Base-by-base conservation (phyloP, 345 rosid species). In the Ricinus communis region DNA sequence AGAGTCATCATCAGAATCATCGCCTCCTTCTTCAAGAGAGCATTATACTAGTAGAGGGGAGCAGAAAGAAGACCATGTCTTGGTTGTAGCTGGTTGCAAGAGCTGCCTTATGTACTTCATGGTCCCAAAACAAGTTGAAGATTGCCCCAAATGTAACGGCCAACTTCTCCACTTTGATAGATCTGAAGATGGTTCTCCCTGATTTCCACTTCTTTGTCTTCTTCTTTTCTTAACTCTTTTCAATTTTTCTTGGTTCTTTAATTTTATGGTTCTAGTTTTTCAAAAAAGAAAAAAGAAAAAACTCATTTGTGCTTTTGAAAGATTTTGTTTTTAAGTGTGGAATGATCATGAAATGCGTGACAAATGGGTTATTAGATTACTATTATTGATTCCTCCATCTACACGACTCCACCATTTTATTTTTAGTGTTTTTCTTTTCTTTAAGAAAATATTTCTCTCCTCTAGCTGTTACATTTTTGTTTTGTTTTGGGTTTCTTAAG, bases 81-180 rank as follows among this genome's bases (percentile, higher is more conserved):
- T 93, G 77, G 98, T 93, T 21, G 97, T 93, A 10, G 97, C 87
- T 14, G 98, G 98, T 69, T 93, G 98, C 90, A 91, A 91, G 79
- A 85, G 87, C 81, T 94, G 98, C 78, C 82, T 87, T 18, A 94
- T 94, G 93, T 93, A 93, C 68, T 86, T 82, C 86, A 91, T 93
- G 98, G 90, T 93, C 13, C 95, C 98, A 6, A 91, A 89, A 77
- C 84, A 81, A 58, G 87, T 86, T 24, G 84, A 82, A 74, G 91
- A 81, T 69, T 94, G 98, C 83, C 97, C 97, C 69, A 88, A 85
- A 80, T 94, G 98, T 51, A 74, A 74, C 65, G 85, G 88, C 66
- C 97, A 86, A 62, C 91, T 94, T 68, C 88, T 94, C 58, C 97
- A 90, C 76, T 91, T 94, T 65, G 90, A 86, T 77, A 86, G 83